phyloP scores from a whole-genome alignment of 2,329 filamentous ascomycete genomes.

The Cadophora sp. region DNA sequence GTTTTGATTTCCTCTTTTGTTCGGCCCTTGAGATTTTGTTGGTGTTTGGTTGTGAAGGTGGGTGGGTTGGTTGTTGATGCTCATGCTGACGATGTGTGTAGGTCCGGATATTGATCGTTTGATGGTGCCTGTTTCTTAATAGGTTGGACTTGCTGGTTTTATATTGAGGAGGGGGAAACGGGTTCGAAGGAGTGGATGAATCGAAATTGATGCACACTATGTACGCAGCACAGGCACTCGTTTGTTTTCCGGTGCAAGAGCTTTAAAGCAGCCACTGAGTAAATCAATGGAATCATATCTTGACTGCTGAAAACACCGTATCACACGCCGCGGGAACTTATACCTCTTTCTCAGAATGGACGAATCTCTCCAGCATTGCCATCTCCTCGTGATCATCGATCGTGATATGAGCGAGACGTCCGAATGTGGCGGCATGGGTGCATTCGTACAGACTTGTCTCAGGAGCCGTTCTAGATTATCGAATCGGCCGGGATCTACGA shows the following conservation, averaged over 20 bases:
- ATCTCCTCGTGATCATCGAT: slow-evolving; percentile 40
- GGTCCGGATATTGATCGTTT: slow-evolving; percentile 61
- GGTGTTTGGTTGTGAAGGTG: neutral
- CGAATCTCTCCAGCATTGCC: slow-evolving; percentile 36
- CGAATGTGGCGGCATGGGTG: slow-evolving; percentile 40
- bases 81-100: slow-evolving; percentile 28
- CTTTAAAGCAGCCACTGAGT: slow-evolving; percentile 35
- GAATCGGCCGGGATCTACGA: slow-evolving; percentile 32
- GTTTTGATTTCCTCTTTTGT: slow-evolving; percentile 20
- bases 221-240: neutral
- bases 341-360: slow-evolving; percentile 34
- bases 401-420: slow-evolving; percentile 41
- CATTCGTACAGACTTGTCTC: slow-evolving; percentile 37
- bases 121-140: slow-evolving; percentile 56
- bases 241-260: slow-evolving; percentile 24
- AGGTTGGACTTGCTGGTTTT: neutral
- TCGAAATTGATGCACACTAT: neutral
- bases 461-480: slow-evolving; percentile 32
- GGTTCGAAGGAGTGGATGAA: neutral
- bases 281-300: slow-evolving; percentile 36
- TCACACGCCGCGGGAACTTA: slow-evolving; percentile 32
- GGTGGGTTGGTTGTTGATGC: neutral
- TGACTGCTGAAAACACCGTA: slow-evolving; percentile 34
- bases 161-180: neutral
- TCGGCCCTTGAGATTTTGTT: neutral